Conservation (phyloP, 805 yeast genomes). For the Saturnispora quitensis region DNA sequence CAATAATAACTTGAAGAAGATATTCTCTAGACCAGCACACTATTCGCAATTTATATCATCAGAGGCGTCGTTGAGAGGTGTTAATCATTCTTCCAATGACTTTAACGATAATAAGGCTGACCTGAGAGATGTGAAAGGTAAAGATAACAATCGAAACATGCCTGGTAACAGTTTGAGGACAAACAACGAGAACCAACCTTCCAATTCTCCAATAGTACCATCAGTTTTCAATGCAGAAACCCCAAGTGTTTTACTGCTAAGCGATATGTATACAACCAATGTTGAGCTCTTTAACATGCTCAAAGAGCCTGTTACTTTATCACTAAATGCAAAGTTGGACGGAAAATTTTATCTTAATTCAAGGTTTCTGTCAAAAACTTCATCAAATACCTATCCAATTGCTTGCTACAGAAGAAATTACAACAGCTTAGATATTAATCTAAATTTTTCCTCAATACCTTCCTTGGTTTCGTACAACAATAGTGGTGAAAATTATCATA, state of each 20-base stretch:
- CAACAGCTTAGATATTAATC: not conserved
- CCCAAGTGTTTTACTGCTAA: not conserved
- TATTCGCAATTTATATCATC: not conserved
- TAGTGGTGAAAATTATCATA: not conserved
- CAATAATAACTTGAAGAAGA: not conserved
- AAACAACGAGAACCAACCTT: not conserved
- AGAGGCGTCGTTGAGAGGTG: not conserved
- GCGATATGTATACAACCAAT: not conserved
- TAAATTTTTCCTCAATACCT: not conserved
- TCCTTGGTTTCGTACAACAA: not conserved
- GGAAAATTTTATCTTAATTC: slow-evolving; percentile 18
- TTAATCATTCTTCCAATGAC: not conserved
- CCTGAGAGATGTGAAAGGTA: not conserved
- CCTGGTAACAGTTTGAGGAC: not conserved
- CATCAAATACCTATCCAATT: slow-evolving; percentile 10
- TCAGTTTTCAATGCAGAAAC: not conserved
- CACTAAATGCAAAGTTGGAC: slow-evolving; percentile 9
- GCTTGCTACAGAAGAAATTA: slow-evolving; percentile 20
- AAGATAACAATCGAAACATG: not conserved
- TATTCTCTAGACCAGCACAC: slow-evolving; percentile 3
- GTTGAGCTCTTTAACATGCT: not conserved
- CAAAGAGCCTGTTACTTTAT: not conserved
- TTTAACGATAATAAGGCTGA: not conserved
- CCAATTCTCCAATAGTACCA: not conserved
- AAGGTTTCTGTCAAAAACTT: slow-evolving; percentile 5